Evolutionary conservation across 768 basidiomycete genomes (phyloP).

Genomic region (Tylopilus sp.): DNA sequence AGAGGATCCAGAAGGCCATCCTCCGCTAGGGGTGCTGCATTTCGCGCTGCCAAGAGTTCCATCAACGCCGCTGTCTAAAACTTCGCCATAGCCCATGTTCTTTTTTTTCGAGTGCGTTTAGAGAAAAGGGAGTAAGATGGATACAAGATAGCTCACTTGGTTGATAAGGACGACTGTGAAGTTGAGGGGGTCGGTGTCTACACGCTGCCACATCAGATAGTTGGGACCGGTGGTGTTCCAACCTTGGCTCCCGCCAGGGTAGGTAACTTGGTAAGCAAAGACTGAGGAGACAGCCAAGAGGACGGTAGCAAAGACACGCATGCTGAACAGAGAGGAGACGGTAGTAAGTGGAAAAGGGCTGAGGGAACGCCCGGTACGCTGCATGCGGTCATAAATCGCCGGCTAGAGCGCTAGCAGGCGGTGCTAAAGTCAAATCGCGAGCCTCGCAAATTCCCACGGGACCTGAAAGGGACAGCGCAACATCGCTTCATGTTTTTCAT

Average conservation of each 20-base stretch:
- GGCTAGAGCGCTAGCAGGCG: not conserved
- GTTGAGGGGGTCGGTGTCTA: slow-evolving; percentile 61
- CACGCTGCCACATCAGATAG: slow-evolving; percentile 59
- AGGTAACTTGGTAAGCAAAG: slow-evolving; percentile 60
- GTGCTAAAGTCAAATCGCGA: not conserved
- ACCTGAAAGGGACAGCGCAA: not conserved
- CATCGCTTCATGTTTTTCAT: not conserved
- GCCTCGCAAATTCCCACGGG: slow-evolving; percentile 24
- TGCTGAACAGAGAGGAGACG: slow-evolving; percentile 20
- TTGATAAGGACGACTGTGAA: slow-evolving; percentile 71
- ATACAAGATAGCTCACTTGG: slow-evolving; percentile 37
- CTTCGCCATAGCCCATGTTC: slow-evolving; percentile 39
- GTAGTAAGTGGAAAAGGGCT: not conserved
- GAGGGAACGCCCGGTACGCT: not conserved
- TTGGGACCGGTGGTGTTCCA: slow-evolving; percentile 59
- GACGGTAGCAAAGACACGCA: slow-evolving; percentile 42
- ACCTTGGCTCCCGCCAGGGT: slow-evolving; percentile 42
- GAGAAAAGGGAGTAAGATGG: not conserved
- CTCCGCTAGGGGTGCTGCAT: slow-evolving; percentile 55
- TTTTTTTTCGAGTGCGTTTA: slow-evolving; percentile 18
- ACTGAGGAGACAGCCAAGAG: slow-evolving; percentile 53
- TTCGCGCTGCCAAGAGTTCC: slow-evolving; percentile 38
- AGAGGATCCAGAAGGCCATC: slow-evolving; percentile 58
- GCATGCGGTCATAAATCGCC: slow-evolving; percentile 5
- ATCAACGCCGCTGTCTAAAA: slow-evolving; percentile 55